phyloP scores from a whole-genome alignment of 352 stramenopile genomes.

The Blastocystis hominis region DNA sequence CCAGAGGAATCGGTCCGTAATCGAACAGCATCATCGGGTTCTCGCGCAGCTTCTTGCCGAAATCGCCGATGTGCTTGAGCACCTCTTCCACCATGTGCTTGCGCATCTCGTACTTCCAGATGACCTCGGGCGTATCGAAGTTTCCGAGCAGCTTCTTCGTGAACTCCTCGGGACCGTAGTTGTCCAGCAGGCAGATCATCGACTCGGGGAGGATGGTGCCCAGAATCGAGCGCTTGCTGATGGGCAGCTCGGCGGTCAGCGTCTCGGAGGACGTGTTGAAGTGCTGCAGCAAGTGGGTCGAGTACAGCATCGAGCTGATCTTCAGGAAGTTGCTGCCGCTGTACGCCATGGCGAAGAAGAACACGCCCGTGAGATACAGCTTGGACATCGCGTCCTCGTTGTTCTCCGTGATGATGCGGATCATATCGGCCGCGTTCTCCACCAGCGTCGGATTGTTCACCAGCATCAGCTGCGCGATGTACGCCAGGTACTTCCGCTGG shows the following conservation, averaged over 20 bases:
- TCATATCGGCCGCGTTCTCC: constrained; percentile 62
- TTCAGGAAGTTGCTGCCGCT: constrained; percentile 65
- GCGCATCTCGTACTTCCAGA: constrained; percentile 84
- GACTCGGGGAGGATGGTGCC: constrained; percentile 75
- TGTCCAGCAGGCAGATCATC: constrained; percentile 77
- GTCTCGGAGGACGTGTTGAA: constrained; percentile 65
- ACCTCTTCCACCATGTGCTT: constrained; percentile 76
- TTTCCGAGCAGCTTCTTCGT: constrained; percentile 75
- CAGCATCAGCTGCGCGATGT: constrained; percentile 65
- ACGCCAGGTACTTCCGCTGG: constrained; percentile 60
- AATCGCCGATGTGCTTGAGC: constrained; percentile 79
- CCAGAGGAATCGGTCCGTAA: constrained; percentile 79
- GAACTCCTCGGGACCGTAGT: constrained; percentile 72
- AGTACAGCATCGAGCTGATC: constrained; percentile 64
- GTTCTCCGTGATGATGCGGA: constrained; percentile 65
- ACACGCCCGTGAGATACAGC: constrained; percentile 68
- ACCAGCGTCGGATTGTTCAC: constrained; percentile 66
- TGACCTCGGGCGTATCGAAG: constrained; percentile 76
- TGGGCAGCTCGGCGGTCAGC: constrained; percentile 62
- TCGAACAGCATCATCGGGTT: constrained; percentile 76
- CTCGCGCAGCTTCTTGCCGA: constrained; percentile 74
- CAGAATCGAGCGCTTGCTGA: constrained; percentile 71
- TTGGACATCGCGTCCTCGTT: constrained; percentile 66
- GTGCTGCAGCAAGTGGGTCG: constrained; percentile 66
- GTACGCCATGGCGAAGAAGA: constrained; percentile 67